Base-by-base conservation (phyloP, 2,329 filamentous ascomycete genomes). In the Laburnicola sp. region DNA sequence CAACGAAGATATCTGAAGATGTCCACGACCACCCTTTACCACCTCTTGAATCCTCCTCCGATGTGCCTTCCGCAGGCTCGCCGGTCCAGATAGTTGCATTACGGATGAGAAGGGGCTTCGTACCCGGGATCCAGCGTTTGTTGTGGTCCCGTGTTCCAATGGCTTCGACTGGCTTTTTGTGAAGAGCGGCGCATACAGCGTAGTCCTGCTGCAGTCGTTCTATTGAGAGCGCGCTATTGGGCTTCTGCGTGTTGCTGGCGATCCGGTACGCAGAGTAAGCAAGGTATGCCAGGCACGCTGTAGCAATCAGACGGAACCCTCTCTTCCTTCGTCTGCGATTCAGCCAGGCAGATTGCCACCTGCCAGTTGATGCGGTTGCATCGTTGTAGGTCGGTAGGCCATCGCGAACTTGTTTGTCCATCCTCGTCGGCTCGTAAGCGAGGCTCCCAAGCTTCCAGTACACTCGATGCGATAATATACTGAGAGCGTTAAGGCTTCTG, bases 41-140 rank as follows among this genome's bases (percentile, higher is more conserved):
- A 26, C 75, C 75, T 35, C 78, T 76, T 1, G 82, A 81, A 58
- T 84, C 82, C 39, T 80, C 78, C 4, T 74, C 66, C 5, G 76
- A 79, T 1, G 78, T 80, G 7, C 82, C 82, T 30, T 76, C 50
- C 0, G 62, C 67, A 0, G 86, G 82, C 69, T 87, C 85, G 30
- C 85, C 86, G 3, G 82, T 75, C 86, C 85, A 88, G 21, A 88
- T 77, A 1, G 81, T 84, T 3, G 85, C 85, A 63, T 88, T 88
- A 54, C 78, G 81, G 58, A 88, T 86, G 35, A 88, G 76, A 0
- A 83, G 83, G 0, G 85, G 80, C 55, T 78, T 80, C 46, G 80
- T 77, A 45, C 83, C 82, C 3, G 82, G 76, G 37, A 86, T 68
- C 62, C 82, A 85, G 41, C 86, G 79, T 21, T 82, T 83, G 65